Percentiles rank a stretch among this genome's conserved stretches.
These are phyloP conservation scores for Arthrobotrys pseudoclavata DNA, from an alignment of 2,329 filamentous ascomycete genomes.

Conservation along the genomic window DNA sequence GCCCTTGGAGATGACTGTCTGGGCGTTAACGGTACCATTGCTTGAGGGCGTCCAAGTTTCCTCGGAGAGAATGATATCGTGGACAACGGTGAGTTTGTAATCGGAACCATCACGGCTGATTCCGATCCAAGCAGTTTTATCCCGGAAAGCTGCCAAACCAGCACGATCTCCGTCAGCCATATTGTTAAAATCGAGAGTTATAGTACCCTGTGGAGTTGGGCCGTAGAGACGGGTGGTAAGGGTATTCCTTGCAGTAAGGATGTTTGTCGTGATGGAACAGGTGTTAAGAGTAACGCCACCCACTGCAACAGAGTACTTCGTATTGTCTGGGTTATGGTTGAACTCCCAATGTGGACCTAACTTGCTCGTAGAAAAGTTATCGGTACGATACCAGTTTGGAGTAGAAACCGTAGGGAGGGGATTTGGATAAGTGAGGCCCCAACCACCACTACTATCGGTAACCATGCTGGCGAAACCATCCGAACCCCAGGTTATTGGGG, in stretches of 20 bases:
- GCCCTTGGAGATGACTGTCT: conserved; percentile 51
- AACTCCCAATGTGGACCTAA: conserved; percentile 72
- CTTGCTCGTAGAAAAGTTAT: conserved; percentile 68
- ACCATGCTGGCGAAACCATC: conserved; percentile 37
- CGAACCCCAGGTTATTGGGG: conserved; percentile 69
- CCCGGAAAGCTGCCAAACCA: conserved; percentile 71
- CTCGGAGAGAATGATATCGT: conserved; percentile 23
- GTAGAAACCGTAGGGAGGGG: conserved; percentile 64
- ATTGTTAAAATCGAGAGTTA: conserved; percentile 69
- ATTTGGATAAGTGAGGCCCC: conserved; percentile 39
- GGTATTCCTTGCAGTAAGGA: conserved; percentile 68
- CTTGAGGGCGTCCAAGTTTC: conserved; percentile 64
- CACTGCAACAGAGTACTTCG: conserved; percentile 68
- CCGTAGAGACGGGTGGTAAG: conserved; percentile 71
- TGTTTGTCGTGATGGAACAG: conserved; percentile 35
- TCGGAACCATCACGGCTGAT: conserved; percentile 64
- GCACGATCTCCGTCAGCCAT: conserved; percentile 71
- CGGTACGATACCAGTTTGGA: conserved; percentile 65
- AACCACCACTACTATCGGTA: conserved; percentile 28
- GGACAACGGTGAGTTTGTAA: conserved; percentile 34
- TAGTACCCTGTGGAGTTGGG: conserved; percentile 70
- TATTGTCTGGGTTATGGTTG: conserved; percentile 74
- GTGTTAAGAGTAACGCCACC: conserved; percentile 63
- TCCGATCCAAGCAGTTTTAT: conserved; percentile 71
- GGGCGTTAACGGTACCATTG: conserved; percentile 64